Evolutionary conservation across 257 asterid genomes (phyloP).

Genomic region (Nicotiana benthamiana): DNA sequence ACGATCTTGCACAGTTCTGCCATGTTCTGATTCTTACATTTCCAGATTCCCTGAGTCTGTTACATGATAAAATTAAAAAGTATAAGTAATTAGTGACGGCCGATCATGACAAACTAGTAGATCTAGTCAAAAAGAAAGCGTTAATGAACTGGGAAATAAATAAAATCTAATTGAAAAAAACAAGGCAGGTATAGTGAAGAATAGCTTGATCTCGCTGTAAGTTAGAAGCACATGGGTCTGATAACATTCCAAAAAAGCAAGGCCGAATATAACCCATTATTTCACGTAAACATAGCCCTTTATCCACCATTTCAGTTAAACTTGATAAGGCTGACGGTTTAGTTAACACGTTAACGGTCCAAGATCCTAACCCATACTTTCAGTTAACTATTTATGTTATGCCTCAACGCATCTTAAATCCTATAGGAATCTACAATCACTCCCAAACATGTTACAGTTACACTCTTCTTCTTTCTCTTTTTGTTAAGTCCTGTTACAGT

Average conservation of each 20-base stretch:
- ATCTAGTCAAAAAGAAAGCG: neutral
- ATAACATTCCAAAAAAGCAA: neutral
- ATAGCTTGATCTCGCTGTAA: neutral
- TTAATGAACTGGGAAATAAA: neutral
- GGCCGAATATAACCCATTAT: neutral
- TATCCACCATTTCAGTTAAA: neutral
- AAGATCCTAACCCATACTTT: neutral
- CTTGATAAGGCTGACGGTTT: neutral
- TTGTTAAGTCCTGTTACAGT: neutral
- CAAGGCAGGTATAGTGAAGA: neutral
- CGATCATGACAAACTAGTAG: neutral
- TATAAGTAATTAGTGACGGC: neutral
- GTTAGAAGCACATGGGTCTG: neutral
- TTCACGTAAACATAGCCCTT: neutral
- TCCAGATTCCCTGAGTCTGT: slow-evolving; percentile 92
- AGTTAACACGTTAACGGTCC: neutral
- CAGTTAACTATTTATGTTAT: neutral
- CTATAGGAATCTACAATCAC: neutral
- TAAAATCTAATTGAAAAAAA: neutral
- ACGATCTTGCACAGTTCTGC: slow-evolving; percentile 83
- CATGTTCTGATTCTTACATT: slow-evolving; percentile 78
- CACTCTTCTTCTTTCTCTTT: neutral
- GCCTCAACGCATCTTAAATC: neutral
- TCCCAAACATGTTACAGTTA: neutral
- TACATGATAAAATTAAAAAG: neutral